phyloP scores from a whole-genome alignment of 345 rosid species.

The Lagerstroemia speciosa region DNA sequence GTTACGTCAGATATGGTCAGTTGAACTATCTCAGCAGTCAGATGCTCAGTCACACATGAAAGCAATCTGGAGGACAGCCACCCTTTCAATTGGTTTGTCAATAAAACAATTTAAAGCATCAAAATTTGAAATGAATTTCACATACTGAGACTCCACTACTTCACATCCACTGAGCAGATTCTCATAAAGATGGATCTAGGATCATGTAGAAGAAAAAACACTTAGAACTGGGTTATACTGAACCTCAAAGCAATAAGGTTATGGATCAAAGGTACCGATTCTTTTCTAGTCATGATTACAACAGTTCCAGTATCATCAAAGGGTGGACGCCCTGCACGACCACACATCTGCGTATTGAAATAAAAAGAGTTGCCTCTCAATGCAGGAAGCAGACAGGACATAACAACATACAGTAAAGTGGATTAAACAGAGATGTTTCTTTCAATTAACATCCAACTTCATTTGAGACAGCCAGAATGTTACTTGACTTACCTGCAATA shows the following conservation, averaged over 20 bases:
- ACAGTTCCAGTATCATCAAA: conserved; percentile 93
- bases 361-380: background rate
- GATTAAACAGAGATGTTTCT: background rate
- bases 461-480: background rate
- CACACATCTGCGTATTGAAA: conserved; percentile 64
- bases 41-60: conserved; percentile 81
- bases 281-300: conserved; percentile 92
- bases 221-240: background rate
- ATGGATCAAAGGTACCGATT: conserved; percentile 40
- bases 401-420: background rate
- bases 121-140: background rate
- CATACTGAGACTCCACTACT: conserved; percentile 95
- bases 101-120: background rate
- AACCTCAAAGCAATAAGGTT: background rate
- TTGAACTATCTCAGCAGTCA: conserved; percentile 97
- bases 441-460: background rate
- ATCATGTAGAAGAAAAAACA: conserved; percentile 20
- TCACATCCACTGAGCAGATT: conserved; percentile 90
- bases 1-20: conserved; percentile 74
- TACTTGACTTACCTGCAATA: conserved; percentile 58
- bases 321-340: conserved; percentile 99
- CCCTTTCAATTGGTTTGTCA: background rate
- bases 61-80: conserved; percentile 50
- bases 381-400: background rate
- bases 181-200: conserved; percentile 87